Conservation (phyloP, 345 rosid genomes). For the Excoecaria agallocha region DNA sequence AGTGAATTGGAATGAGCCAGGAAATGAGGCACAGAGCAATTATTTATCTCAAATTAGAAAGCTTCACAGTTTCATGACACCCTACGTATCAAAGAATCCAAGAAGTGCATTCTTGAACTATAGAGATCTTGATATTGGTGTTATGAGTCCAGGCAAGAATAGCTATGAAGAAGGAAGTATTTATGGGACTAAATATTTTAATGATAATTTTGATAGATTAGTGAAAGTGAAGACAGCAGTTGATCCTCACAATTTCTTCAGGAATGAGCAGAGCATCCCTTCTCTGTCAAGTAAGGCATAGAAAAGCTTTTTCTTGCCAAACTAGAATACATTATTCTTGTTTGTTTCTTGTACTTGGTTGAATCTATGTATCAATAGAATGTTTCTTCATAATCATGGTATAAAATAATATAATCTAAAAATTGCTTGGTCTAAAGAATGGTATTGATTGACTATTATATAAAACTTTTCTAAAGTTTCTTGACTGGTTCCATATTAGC, state of each 20-base stretch:
- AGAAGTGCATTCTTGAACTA: slow-evolving; percentile 41
- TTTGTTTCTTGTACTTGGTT: too few relatives aligned
- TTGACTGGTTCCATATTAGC: not conserved
- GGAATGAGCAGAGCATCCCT: slow-evolving; percentile 37
- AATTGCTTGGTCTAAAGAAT: too few relatives aligned
- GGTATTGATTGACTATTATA: too few relatives aligned
- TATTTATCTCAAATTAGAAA: slow-evolving; percentile 30
- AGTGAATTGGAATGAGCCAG: slow-evolving; percentile 41
- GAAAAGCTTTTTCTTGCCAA: not conserved
- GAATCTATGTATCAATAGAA: too few relatives aligned
- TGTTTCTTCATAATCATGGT: too few relatives aligned
- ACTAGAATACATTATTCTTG: not conserved
- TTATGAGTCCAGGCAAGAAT: slow-evolving; percentile 9
- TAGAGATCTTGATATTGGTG: slow-evolving; percentile 32
- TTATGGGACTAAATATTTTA: slow-evolving; percentile 41
- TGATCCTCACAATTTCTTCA: slow-evolving; percentile 35
- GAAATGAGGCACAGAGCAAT: slow-evolving; percentile 15
- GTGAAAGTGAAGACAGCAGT: slow-evolving; percentile 30
- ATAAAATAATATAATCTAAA: too few relatives aligned
- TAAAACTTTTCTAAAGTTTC: not conserved
- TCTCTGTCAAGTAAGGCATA: slow-evolving; percentile 13
- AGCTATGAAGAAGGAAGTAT: slow-evolving; percentile 47
- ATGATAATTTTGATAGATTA: slow-evolving; percentile 28
- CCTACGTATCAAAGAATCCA: slow-evolving; percentile 57
- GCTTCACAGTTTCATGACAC: slow-evolving; percentile 39